phyloP scores from a whole-genome alignment of 257 asterid genomes.

The Verbascum thapsus region DNA sequence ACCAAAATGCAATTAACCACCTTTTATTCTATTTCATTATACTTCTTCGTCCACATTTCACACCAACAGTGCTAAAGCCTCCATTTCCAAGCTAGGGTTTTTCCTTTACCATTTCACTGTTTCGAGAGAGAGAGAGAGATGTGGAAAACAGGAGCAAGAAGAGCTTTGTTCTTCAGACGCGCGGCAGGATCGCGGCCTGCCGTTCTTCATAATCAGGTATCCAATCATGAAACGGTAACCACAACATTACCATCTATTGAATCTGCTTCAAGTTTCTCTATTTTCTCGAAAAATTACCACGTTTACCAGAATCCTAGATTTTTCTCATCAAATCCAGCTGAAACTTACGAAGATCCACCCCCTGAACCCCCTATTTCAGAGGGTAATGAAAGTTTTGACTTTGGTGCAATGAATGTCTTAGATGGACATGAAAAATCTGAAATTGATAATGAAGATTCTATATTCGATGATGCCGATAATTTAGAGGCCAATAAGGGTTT shows the following conservation, averaged over 20 bases:
- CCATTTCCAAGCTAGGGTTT: no score
- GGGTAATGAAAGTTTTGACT: slow-evolving; percentile 32
- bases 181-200: slow-evolving; percentile 28
- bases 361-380: slow-evolving; percentile 32
- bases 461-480: slow-evolving; percentile 28
- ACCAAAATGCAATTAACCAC: no score
- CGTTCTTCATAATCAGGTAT: slow-evolving; percentile 32
- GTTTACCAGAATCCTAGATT: slow-evolving; percentile 36
- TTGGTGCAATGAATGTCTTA: slow-evolving; percentile 32
- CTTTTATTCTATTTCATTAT: no score
- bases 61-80: no score
- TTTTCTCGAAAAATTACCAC: slow-evolving; percentile 29
- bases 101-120: no score
- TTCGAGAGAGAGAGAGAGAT: slow-evolving; percentile 24
- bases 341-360: slow-evolving; percentile 34
- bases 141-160: slow-evolving; percentile 57
- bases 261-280: slow-evolving; percentile 31
- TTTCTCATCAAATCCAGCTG: slow-evolving; percentile 54
- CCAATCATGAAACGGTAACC: slow-evolving; percentile 19
- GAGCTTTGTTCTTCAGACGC: slow-evolving; percentile 39
- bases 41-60: no score
- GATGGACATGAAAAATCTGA: slow-evolving; percentile 26
- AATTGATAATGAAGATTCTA: slow-evolving; percentile 31
- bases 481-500: slow-evolving; percentile 29
- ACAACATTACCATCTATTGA: slow-evolving; percentile 29